A percentile compares a stretch with the other conserved stretches of the same genome.
phyloP scores from a whole-genome alignment of 2,329 filamentous ascomycete genomes.

The Talaromyces marneffei region DNA sequence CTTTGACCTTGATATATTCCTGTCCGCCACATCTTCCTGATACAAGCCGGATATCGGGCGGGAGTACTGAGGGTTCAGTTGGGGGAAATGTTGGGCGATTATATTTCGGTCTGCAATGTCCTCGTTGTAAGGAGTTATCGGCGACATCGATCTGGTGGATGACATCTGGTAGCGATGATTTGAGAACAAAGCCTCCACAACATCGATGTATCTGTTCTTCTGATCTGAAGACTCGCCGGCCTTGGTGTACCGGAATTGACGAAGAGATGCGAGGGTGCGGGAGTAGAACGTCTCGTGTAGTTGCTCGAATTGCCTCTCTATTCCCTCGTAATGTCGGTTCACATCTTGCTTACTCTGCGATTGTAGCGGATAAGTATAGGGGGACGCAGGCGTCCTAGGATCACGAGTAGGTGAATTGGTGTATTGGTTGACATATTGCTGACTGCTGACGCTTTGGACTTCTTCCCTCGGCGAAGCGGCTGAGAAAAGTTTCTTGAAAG shows the following conservation, averaged over 20 bases:
- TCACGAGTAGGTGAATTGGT: neutral
- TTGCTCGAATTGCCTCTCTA: slow-evolving; percentile 37
- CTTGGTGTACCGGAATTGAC: slow-evolving; percentile 21
- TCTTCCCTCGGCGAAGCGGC: slow-evolving; percentile 5
- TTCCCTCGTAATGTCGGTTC: slow-evolving; percentile 31
- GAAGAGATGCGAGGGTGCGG: slow-evolving; percentile 24
- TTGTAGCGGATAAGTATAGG: slow-evolving; percentile 14
- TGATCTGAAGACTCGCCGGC: slow-evolving; percentile 18
- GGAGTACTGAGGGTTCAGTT: slow-evolving; percentile 20
- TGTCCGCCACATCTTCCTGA: slow-evolving; percentile 39
- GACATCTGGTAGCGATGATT: slow-evolving; percentile 26
- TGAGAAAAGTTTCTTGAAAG: slow-evolving; percentile 30
- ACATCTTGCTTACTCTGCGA: slow-evolving; percentile 18
- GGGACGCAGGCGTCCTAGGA: slow-evolving; percentile 10
- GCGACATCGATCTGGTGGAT: slow-evolving; percentile 23
- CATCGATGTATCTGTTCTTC: slow-evolving; percentile 34
- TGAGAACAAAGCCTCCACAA: slow-evolving; percentile 36
- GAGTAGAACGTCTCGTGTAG: slow-evolving; percentile 31
- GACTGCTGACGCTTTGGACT: neutral
- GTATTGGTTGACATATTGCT: slow-evolving; percentile 6
- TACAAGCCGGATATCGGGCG: slow-evolving; percentile 32
- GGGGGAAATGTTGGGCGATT: slow-evolving; percentile 19
- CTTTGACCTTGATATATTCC: slow-evolving; percentile 31
- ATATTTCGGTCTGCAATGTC: slow-evolving; percentile 42
- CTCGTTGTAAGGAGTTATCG: slow-evolving; percentile 36